Evolutionary conservation across 495 filamentous ascomycete genomes (phyloP).

Genomic region (Aspergillus conjunctus): DNA sequence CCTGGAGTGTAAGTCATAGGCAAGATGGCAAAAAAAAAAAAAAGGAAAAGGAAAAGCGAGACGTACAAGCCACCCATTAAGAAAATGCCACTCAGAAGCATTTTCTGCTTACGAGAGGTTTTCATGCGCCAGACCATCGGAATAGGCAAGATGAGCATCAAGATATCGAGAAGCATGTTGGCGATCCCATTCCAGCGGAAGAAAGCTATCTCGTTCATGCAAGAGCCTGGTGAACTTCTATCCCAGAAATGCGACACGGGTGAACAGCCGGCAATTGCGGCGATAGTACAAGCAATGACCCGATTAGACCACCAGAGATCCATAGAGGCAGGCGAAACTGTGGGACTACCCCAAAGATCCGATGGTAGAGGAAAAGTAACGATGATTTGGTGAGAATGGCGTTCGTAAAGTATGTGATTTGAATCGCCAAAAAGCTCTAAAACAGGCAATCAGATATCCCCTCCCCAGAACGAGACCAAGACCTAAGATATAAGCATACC

Average conservation of each 20-base stretch:
- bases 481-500: slow-evolving; percentile 17
- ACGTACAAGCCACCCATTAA: slow-evolving; percentile 38
- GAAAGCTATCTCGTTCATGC: slow-evolving; percentile 45
- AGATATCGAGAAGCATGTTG: slow-evolving; percentile 49
- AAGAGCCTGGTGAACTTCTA: slow-evolving; percentile 27
- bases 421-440: slow-evolving; percentile 31
- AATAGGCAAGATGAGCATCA: slow-evolving; percentile 47
- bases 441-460: not conserved
- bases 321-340: slow-evolving; percentile 40
- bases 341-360: slow-evolving; percentile 41
- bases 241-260: slow-evolving; percentile 33
- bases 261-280: slow-evolving; percentile 25
- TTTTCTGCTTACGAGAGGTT: slow-evolving; percentile 33
- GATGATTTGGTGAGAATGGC: slow-evolving; percentile 35
- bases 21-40: not conserved
- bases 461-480: not conserved
- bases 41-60: not conserved
- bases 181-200: slow-evolving; percentile 48
- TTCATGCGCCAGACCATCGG: slow-evolving; percentile 42
- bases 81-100: slow-evolving; percentile 39
- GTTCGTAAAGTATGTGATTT: slow-evolving; percentile 33
- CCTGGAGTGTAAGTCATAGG: not conserved
- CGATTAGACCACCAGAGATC: slow-evolving; percentile 39
- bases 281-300: slow-evolving; percentile 30
- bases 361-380: slow-evolving; percentile 46